Conservation (phyloP, 2,329 filamentous ascomycete species). For the Diaporthe sp. region DNA sequence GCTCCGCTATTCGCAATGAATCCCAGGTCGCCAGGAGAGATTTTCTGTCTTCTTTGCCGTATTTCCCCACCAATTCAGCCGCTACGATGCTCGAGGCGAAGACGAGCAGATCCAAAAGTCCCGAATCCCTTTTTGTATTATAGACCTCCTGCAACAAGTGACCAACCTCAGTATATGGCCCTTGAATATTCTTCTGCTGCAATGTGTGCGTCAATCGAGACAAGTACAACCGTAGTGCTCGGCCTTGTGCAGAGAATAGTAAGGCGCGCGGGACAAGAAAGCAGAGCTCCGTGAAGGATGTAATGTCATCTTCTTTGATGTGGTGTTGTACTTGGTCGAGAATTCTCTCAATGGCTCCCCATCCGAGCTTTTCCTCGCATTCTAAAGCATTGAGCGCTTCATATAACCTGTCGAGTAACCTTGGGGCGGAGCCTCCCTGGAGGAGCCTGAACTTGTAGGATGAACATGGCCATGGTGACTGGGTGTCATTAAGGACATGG, state of each 20-base stretch:
- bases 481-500: background rate
- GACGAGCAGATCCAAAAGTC: background rate
- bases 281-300: background rate
- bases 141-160: background rate
- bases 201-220: background rate
- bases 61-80: background rate
- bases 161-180: background rate
- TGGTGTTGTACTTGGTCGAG: background rate
- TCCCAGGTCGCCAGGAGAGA: background rate
- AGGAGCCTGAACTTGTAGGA: background rate
- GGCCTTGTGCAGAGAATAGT: background rate
- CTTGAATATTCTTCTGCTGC: background rate
- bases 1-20: background rate
- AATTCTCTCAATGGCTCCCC: background rate
- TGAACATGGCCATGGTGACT: background rate
- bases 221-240: background rate
- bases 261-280: background rate
- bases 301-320: background rate
- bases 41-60: background rate
- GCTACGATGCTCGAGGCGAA: background rate
- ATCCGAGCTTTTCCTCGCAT: background rate
- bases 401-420: background rate
- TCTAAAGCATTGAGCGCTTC: background rate
- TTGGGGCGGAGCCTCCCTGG: background rate
- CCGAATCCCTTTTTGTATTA: background rate